These are phyloP conservation scores for Porphyrellus sp. DNA, from an alignment of 1,284 basidiomycete species.

Conservation along the genomic window DNA sequence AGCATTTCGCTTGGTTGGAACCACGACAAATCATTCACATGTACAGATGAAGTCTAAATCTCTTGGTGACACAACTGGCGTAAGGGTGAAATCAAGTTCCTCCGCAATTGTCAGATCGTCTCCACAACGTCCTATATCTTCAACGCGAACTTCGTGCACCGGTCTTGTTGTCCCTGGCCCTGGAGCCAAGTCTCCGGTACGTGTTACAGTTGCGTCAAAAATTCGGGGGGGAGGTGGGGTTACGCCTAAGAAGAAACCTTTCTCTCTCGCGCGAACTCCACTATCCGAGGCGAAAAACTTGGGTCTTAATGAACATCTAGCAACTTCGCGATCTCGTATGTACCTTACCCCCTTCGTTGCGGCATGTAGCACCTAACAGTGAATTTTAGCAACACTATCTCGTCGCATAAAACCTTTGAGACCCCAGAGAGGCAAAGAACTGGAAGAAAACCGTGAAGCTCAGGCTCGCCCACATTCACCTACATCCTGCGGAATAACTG, in stretches of 20 bases:
- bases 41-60: conserved; percentile 39
- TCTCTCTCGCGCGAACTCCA: conserved; percentile 44
- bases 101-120: conserved; percentile 7
- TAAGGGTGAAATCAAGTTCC: conserved; percentile 15
- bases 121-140: conserved; percentile 13
- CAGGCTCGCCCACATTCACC: not conserved
- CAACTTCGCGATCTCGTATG: conserved; percentile 24
- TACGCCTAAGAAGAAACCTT: conserved; percentile 33
- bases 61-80: conserved; percentile 1
- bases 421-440: conserved; percentile 10
- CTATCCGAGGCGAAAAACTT: conserved; percentile 38
- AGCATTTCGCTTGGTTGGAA: conserved; percentile 8
- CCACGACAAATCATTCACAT: not conserved
- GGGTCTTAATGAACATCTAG: conserved; percentile 23
- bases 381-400: conserved; percentile 14
- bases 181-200: conserved; percentile 25
- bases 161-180: conserved; percentile 3
- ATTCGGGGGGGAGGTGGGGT: conserved; percentile 20
- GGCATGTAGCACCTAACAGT: conserved; percentile 2
- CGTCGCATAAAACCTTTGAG: conserved; percentile 17
- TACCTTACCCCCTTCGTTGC: not conserved
- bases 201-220: conserved; percentile 15
- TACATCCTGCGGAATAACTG: conserved; percentile 1
- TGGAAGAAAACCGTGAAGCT: conserved; percentile 8
- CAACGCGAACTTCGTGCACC: conserved; percentile 6